Evolutionary conservation across 768 basidiomycete genomes (phyloP).

Genomic region (Termitomyces sp.): DNA sequence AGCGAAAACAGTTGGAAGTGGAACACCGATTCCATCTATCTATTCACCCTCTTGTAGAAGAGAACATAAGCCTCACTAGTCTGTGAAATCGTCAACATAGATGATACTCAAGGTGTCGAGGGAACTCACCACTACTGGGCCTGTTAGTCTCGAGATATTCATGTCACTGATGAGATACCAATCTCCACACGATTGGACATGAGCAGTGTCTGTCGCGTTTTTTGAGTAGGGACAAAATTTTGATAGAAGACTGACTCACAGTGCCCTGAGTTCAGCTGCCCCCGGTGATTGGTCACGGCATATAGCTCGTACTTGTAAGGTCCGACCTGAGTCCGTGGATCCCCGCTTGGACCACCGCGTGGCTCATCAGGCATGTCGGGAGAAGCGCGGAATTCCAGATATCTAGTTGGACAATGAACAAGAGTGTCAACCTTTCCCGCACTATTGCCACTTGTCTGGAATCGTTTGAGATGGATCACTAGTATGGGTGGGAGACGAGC

Average conservation of each 20-base stretch:
- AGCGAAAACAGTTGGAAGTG: slow-evolving; percentile 17
- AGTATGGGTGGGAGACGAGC: slow-evolving; percentile 93
- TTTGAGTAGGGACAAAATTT: slow-evolving; percentile 4
- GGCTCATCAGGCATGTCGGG: slow-evolving; percentile 73
- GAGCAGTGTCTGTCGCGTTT: slow-evolving; percentile 76
- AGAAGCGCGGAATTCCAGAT: slow-evolving; percentile 42
- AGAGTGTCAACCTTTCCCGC: slow-evolving; percentile 96
- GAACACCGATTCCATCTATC: slow-evolving; percentile 32
- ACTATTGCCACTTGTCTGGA: slow-evolving; percentile 87
- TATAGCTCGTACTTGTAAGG: slow-evolving; percentile 94
- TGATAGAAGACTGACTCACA: slow-evolving; percentile 53
- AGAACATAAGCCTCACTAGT: slow-evolving; percentile 73
- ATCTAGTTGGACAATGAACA: slow-evolving; percentile 81
- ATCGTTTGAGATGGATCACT: slow-evolving; percentile 89
- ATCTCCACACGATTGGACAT: slow-evolving; percentile 78
- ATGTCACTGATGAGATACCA: slow-evolving; percentile 45
- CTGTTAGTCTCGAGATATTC: slow-evolving; percentile 2
- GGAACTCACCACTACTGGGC: slow-evolving; percentile 68
- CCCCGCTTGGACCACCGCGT: slow-evolving; percentile 42
- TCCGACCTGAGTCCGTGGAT: slow-evolving; percentile 79
- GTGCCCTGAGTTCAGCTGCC: slow-evolving; percentile 91
- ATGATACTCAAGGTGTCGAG: neutral
- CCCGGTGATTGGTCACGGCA: slow-evolving; percentile 94
- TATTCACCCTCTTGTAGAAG: slow-evolving; percentile 69
- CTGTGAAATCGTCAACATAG: slow-evolving; percentile 20